Percentiles rank a stretch among this genome's conserved stretches.
Evolutionary conservation across 148 eudicot genomes (phyloP).

Genomic region (Rhododendron mucronatum): DNA sequence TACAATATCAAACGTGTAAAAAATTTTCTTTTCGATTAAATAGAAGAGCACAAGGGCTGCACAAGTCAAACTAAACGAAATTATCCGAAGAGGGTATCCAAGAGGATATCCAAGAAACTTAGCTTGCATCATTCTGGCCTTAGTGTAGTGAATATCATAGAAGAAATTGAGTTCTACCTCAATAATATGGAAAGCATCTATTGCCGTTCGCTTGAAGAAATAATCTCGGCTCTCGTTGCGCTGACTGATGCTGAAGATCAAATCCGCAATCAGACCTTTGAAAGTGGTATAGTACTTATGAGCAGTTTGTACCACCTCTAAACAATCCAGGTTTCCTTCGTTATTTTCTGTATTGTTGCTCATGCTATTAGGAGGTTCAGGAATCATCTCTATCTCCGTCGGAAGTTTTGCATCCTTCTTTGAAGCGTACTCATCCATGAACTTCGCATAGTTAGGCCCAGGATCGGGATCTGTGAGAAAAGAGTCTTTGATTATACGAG

Average conservation of each 20-base stretch:
- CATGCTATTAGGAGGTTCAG: background rate
- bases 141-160: slow-evolving; percentile 48
- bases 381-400: slow-evolving; percentile 15
- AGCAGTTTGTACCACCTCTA: too few relatives aligned
- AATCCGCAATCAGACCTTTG: too few relatives aligned
- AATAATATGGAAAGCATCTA: slow-evolving; percentile 44
- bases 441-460: slow-evolving; percentile 38
- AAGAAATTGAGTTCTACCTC: slow-evolving; percentile 55
- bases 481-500: slow-evolving; percentile 19
- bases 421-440: slow-evolving; percentile 34
- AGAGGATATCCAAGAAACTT: slow-evolving; percentile 11
- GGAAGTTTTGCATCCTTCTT: slow-evolving; percentile 26
- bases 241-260: slow-evolving; percentile 26
- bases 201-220: slow-evolving; percentile 24
- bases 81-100: background rate
- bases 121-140: slow-evolving; percentile 23
- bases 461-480: slow-evolving; percentile 37
- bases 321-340: too few relatives aligned
- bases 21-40: background rate
- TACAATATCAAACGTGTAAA: slow-evolving; percentile 13
- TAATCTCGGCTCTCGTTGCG: slow-evolving; percentile 31
- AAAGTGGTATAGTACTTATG: too few relatives aligned
- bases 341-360: too few relatives aligned
- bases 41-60: slow-evolving; percentile 21
- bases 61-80: slow-evolving; percentile 13